Evolutionary conservation across 2,329 filamentous ascomycete species (phyloP).

Genomic region (Gyromitra esculenta): DNA sequence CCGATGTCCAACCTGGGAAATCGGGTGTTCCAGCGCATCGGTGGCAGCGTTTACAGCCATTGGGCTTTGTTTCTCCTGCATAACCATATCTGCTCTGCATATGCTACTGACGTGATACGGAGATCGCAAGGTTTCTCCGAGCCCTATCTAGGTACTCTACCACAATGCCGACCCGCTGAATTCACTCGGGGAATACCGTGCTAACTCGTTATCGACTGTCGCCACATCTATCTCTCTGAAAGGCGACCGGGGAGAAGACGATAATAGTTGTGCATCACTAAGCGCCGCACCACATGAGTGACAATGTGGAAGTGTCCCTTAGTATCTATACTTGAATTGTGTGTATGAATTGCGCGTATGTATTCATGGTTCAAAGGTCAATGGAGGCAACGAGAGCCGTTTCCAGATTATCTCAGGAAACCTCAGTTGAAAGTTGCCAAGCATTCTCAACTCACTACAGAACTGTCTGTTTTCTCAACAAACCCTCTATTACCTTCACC

Average conservation of each 20-base stretch:
- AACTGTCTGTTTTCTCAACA: no score
- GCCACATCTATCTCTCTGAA: conserved; percentile 9
- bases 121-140: conserved; percentile 30
- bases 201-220: conserved; percentile 10
- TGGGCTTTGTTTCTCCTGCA: conserved; percentile 38
- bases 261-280: conserved; percentile 17
- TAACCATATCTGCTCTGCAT: conserved; percentile 18
- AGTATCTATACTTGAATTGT: not conserved
- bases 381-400: no score
- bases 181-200: conserved; percentile 9
- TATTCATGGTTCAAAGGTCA: no score
- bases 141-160: conserved; percentile 18
- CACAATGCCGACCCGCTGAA: conserved; percentile 21
- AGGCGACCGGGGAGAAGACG: conserved; percentile 10
- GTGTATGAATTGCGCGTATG: no score
- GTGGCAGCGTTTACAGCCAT: conserved; percentile 37
- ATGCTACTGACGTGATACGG: conserved; percentile 25
- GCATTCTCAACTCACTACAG: no score
- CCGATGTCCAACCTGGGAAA: conserved; percentile 28
- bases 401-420: no score
- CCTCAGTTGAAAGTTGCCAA: no score
- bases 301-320: conserved; percentile 14
- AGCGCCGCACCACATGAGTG: conserved; percentile 11
- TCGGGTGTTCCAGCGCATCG: conserved; percentile 33
- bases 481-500: no score